Conservation (phyloP, 108 stramenopile species). For the Schizochytrium sp. region DNA sequence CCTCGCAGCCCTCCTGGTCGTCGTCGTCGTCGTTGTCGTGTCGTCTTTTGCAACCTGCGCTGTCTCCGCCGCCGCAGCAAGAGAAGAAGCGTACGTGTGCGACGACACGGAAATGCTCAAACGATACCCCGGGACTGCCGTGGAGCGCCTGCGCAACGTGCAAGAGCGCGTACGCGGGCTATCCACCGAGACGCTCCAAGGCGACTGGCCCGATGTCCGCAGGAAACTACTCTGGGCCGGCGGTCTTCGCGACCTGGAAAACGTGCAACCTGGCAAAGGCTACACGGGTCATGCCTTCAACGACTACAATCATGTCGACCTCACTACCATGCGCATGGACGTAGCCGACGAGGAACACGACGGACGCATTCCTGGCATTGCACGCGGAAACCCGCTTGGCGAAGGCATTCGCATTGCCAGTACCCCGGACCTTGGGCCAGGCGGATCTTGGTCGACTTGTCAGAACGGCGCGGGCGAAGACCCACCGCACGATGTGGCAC, state of each 20-base stretch:
- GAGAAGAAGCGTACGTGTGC: too few species aligned
- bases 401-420: slow-evolving; percentile 69
- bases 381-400: slow-evolving; percentile 65
- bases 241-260: slow-evolving; percentile 62
- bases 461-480: slow-evolving; percentile 50
- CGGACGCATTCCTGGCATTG: slow-evolving; percentile 64
- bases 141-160: slow-evolving; percentile 33
- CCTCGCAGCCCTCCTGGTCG: too few species aligned
- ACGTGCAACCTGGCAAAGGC: slow-evolving; percentile 65
- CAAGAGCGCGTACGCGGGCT: slow-evolving; percentile 54
- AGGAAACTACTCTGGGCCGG: slow-evolving; percentile 76
- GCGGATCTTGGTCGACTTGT: slow-evolving; percentile 77
- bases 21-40: too few species aligned
- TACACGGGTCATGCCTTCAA: slow-evolving; percentile 84
- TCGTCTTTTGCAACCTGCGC: too few species aligned
- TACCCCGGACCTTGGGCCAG: slow-evolving; percentile 69
- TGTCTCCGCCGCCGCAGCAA: too few species aligned
- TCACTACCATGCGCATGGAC: slow-evolving; percentile 69
- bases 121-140: slow-evolving; percentile 20
- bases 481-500: slow-evolving; percentile 78
- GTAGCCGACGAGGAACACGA: slow-evolving; percentile 65
- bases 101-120: too few species aligned
- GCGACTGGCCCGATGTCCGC: slow-evolving; percentile 65
- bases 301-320: slow-evolving; percentile 80
- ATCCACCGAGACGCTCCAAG: slow-evolving; percentile 44